Evolutionary conservation across 2,329 filamentous ascomycete species (phyloP), one percentile per base, ranked within the genome.

Genomic region (Nigrospora osmanthi): DNA sequence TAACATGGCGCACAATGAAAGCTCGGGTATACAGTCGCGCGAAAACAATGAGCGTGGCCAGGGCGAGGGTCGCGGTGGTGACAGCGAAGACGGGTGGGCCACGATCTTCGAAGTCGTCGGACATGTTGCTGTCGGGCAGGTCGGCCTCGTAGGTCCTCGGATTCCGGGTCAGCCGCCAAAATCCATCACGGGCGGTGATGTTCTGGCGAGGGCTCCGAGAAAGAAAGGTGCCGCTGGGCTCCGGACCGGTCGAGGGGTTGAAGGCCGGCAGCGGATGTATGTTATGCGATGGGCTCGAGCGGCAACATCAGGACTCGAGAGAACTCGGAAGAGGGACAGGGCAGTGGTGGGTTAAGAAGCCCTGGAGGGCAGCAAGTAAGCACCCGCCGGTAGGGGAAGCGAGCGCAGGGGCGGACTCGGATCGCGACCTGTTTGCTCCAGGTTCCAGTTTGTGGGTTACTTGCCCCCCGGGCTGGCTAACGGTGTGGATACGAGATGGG

Each of bases 11-110:
- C 45, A 95, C 83, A 41, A 96, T 83, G 39, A 76, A 79, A 41
- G 78, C 72, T 28, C 89, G 78, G 48, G 86, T 89, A 36, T 87
- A 67, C 53, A 95, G 71, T 44, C 90, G 81, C 33, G 87, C 75
- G 36, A 73, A 72, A 53, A 95, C 87, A 59, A 95, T 91, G 44
- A 85, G 58, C 35, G 84, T 84, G 42, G 87, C 81, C 43, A 90
- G 62, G 17, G 75, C 75, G 49, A 90, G 75, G 42, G 85, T 87
- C 16, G 75, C 69, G 7, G 78, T 76, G n/a, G 83, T 85, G 50
- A 89, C 84, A 54, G 78, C 77, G 56, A 89, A 79, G 43, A 88
- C 83, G 34, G 72, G 68, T 45, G 75, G 74, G 17, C 78, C 77
- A 35, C 78, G 74, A 60, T 80, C 68, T 37, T 69, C 67, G 40